These are phyloP conservation scores for Diatrype stigma DNA, from an alignment of 2,329 filamentous ascomycete species.

Conservation along the genomic window DNA sequence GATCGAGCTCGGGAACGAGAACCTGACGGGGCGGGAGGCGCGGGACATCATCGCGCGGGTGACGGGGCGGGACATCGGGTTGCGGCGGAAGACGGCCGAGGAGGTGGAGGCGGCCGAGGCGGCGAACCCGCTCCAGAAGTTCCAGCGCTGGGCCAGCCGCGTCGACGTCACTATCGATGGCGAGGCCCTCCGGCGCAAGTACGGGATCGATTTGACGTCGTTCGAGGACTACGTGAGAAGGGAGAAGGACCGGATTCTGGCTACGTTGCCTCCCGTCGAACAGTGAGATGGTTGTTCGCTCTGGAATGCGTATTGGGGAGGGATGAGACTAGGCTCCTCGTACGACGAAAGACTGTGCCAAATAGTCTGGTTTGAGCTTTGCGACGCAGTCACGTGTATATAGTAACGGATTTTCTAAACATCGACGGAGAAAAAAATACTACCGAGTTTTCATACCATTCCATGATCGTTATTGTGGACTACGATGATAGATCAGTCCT, in stretches of 20 bases:
- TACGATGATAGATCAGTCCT: too few species aligned
- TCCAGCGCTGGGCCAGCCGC: background rate
- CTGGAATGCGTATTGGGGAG: too few species aligned
- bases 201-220: background rate
- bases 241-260: background rate
- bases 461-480: too few species aligned
- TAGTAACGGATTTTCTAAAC: too few species aligned
- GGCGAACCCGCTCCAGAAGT: background rate
- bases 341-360: too few species aligned
- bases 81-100: background rate
- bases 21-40: background rate
- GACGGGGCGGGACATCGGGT: background rate
- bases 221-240: background rate
- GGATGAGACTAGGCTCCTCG: too few species aligned
- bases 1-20: background rate
- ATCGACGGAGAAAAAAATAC: too few species aligned
- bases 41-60: background rate
- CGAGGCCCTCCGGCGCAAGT: background rate
- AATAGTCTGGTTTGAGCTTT: too few species aligned
- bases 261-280: too few species aligned
- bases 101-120: background rate
- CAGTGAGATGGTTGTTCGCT: too few species aligned
- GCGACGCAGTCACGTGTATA: too few species aligned
- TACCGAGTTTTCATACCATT: too few species aligned
- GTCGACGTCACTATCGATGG: background rate